Base-by-base conservation (phyloP, 208 protist genomes). In the Crithidia expoeki region DNA sequence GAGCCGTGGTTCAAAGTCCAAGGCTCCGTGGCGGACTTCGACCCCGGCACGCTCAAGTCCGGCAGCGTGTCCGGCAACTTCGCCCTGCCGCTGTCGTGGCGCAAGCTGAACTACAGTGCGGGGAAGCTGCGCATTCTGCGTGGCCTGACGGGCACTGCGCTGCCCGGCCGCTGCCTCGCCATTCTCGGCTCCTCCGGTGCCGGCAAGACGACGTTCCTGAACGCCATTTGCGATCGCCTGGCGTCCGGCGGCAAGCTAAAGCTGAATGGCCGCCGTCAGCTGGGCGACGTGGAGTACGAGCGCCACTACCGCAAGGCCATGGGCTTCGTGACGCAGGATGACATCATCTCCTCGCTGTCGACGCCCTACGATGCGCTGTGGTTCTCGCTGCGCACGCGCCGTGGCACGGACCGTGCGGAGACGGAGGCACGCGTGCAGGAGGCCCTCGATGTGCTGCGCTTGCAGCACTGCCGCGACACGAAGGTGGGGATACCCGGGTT, bases 171-270 rank as follows among this genome's bases (percentile, higher is more conserved):
- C 38, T 89, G 78, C 59, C 86, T 94, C 53, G 92, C 92, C 21
- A 81, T 96, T 32, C 89, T 96, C 72, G 92, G 92, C n/a, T 76
- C 80, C 28, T 92, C 84, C 44, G 92, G 92, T 64, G 87, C 92
- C 49, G 89, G 92, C 52, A 94, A 96, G 76, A 94, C 92, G 33
- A 59, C 53, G 7, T 59, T 59, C 53, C 53, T 96, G 33, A 93
- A 93, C 67, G 88, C 88, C 33, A 76, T 95, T 34, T 85, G 77
- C 56, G 87, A 93, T 46, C 81, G 84, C 16, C 83, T 96, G 11
- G 72, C 80, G 40, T 64, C 64, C 2, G 66, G 61, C 30, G 50
- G 66, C 23, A 60, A 72, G 23, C 65, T 80, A n/a, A 81, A 81
- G 61, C 51, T 94, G 38, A 65, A 62, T 16, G 88, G 88, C 28